Evolutionary conservation across 257 asterid genomes (phyloP).

Genomic region (Dorcoceras hygrometricum): DNA sequence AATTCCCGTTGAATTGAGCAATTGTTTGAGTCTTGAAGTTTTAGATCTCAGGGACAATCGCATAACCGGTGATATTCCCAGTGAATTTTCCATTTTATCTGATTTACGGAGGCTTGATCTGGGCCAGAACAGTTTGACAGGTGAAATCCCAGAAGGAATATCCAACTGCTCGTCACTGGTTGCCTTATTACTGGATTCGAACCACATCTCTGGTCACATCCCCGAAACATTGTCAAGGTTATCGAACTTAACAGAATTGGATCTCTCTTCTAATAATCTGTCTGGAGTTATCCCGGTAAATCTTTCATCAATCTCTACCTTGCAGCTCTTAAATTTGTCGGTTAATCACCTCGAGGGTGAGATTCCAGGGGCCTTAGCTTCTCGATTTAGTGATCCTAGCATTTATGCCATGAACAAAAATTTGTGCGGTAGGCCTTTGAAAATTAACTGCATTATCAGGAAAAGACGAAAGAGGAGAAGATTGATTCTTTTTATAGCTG

Average conservation of each 20-base stretch:
- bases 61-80: conserved; percentile 48
- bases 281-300: conserved; percentile 54
- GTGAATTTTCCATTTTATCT: conserved; percentile 46
- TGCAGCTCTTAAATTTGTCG: conserved; percentile 54
- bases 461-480: conserved; percentile 43
- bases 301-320: conserved; percentile 42
- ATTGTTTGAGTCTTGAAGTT: conserved; percentile 51
- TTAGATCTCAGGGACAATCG: conserved; percentile 51
- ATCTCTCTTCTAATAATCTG: conserved; percentile 56
- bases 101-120: conserved; percentile 59
- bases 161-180: conserved; percentile 59
- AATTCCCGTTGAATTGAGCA: conserved; percentile 60
- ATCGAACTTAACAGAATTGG: conserved; percentile 39
- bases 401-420: conserved; percentile 46
- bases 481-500: conserved; percentile 50
- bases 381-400: conserved; percentile 64
- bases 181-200: conserved; percentile 47
- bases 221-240: conserved; percentile 50
- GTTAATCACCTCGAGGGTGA: conserved; percentile 64
- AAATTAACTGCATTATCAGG: conserved; percentile 36
- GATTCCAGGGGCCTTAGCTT: conserved; percentile 59
- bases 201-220: conserved; percentile 55
- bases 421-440: conserved; percentile 67
- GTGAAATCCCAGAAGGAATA: conserved; percentile 55
- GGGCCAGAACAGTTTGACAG: conserved; percentile 53